Evolutionary conservation across 169 alveolate species (phyloP).

Genomic region (Plasmodium blacklocki): DNA sequence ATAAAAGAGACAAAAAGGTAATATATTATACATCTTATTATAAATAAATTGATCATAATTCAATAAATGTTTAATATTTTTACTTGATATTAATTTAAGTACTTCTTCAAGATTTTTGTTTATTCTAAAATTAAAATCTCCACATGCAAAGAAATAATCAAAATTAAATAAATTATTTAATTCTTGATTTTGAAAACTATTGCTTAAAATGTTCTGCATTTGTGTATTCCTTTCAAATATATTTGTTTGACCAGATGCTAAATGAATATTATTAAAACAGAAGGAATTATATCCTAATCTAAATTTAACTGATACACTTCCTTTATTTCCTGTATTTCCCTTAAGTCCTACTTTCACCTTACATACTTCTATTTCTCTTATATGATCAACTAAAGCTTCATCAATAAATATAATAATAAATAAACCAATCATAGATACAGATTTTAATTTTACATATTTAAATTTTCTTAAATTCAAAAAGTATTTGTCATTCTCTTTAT

Average conservation of each 20-base stretch:
- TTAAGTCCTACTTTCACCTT: conserved; percentile 90
- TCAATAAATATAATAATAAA: conserved; percentile 86
- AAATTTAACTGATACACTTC: conserved; percentile 88
- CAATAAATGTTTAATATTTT: conserved; percentile 27
- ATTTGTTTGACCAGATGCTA: conserved; percentile 88
- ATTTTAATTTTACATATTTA: conserved; percentile 79
- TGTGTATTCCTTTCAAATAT: conserved; percentile 86
- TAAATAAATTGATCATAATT: conserved; percentile 70
- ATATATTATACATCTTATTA: conserved; percentile 56
- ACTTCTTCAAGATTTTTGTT: conserved; percentile 72
- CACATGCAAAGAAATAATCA: conserved; percentile 79
- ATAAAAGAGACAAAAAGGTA: conserved; percentile 63
- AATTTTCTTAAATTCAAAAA: conserved; percentile 61
- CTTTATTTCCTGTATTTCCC: conserved; percentile 93
- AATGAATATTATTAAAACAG: conserved; percentile 89
- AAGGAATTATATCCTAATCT: conserved; percentile 81
- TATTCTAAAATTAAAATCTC: conserved; percentile 75
- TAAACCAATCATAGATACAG: conserved; percentile 89
- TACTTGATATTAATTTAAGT: conserved; percentile 36
- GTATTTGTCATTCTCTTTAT: conserved; percentile 8
- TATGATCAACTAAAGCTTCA: conserved; percentile 79
- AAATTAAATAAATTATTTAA: conserved; percentile 76
- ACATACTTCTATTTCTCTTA: conserved; percentile 83
- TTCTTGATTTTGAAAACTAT: conserved; percentile 81
- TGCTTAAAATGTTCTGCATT: conserved; percentile 80